Conservation (phyloP, 106 monocot species). For the Allium sativum region DNA sequence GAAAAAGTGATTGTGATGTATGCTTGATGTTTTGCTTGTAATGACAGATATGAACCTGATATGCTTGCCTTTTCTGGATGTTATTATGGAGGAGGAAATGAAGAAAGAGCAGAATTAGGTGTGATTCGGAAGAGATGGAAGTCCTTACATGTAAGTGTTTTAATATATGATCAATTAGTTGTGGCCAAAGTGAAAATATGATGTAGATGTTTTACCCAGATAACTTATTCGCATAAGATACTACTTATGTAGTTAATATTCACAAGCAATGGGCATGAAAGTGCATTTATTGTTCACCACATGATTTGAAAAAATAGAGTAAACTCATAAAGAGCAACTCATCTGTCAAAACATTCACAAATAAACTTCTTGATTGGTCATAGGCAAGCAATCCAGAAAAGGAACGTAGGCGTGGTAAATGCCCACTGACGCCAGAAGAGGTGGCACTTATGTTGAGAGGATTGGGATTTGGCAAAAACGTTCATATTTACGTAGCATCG, state of each 20-base stretch:
- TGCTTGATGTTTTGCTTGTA: background rate
- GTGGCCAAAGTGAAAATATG: too few relatives aligned
- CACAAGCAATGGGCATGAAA: too few relatives aligned
- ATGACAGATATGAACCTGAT: constrained; percentile 71
- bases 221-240: too few relatives aligned
- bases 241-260: too few relatives aligned
- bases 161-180: too few relatives aligned
- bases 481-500: constrained; percentile 76
- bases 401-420: constrained; percentile 68
- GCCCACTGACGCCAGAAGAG: constrained; percentile 76
- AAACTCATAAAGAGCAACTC: too few relatives aligned
- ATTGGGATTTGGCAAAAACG: constrained; percentile 57
- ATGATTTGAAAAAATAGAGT: background rate
- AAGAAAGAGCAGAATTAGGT: constrained; percentile 57
- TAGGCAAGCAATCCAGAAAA: constrained; percentile 67
- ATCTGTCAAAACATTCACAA: too few relatives aligned
- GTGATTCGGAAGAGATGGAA: constrained; percentile 74
- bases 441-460: constrained; percentile 76
- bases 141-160: constrained; percentile 58
- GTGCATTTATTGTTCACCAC: too few relatives aligned
- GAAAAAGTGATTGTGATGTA: too few relatives aligned
- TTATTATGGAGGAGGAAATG: constrained; percentile 84
- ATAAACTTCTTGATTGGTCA: background rate
- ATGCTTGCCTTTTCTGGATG: constrained; percentile 93
- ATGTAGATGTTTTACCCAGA: too few relatives aligned